These are phyloP conservation scores for Malassezia furfur DNA, from an alignment of 1,284 basidiomycete genomes.

Conservation along the genomic window DNA sequence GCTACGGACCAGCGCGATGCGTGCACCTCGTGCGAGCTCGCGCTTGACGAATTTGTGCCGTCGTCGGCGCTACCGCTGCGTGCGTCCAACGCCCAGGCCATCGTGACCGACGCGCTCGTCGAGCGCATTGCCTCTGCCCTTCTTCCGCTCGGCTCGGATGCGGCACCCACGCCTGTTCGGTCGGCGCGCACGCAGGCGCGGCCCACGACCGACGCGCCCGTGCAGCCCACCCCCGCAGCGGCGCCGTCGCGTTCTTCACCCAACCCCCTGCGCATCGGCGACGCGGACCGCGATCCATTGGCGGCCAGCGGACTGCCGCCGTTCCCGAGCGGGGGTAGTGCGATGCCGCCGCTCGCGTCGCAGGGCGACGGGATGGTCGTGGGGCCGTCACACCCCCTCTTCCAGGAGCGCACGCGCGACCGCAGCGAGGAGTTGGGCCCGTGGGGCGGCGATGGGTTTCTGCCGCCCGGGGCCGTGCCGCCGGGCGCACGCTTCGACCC, in stretches of 20 bases:
- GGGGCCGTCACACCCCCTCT: conserved; percentile 13
- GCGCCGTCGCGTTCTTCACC: not conserved
- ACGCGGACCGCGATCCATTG: conserved; percentile 13
- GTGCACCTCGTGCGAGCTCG: not conserved
- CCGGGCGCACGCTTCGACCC: conserved; percentile 16
- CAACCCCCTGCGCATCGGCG: conserved; percentile 7
- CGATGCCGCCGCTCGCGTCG: not conserved
- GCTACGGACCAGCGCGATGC: not conserved
- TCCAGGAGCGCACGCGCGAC: not conserved
- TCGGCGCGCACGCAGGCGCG: not conserved
- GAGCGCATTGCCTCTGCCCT: not conserved
- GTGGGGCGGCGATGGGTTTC: not conserved
- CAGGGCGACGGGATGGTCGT: conserved; percentile 13
- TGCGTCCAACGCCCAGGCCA: not conserved
- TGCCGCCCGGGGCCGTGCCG: conserved; percentile 11
- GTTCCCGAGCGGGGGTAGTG: not conserved
- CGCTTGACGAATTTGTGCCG: not conserved
- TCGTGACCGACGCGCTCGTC: not conserved
- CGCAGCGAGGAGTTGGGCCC: not conserved
- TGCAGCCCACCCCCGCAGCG: not conserved
- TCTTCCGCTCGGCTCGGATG: not conserved
- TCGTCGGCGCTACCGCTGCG: not conserved
- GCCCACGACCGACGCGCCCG: not conserved
- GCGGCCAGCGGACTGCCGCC: conserved; percentile 2
- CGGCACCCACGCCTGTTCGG: not conserved